These are phyloP conservation scores for Epichloe sp. DNA, from an alignment of 2,329 filamentous ascomycete species.

Conservation along the genomic window DNA sequence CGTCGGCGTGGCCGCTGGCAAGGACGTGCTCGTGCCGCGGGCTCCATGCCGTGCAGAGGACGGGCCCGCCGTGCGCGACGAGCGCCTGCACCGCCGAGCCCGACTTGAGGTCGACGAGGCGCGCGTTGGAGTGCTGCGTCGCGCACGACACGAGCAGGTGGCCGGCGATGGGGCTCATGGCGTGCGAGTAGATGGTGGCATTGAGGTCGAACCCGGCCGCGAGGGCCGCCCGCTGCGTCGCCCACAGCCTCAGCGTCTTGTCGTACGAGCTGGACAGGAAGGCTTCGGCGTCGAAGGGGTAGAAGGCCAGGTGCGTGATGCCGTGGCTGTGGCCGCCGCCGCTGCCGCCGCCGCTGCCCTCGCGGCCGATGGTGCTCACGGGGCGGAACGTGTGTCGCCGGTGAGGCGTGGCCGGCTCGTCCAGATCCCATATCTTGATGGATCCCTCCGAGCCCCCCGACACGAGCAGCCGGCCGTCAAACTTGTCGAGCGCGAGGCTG, in stretches of 20 bases:
- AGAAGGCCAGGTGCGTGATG: conserved; percentile 65
- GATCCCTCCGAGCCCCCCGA: conserved; percentile 84
- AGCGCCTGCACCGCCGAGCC: conserved; percentile 60
- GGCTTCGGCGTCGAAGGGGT: conserved; percentile 61
- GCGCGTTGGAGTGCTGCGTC: conserved; percentile 72
- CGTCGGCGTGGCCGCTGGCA: conserved; percentile 74
- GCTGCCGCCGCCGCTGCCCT: conserved; percentile 14
- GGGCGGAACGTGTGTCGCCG: conserved; percentile 39
- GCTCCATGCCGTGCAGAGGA: conserved; percentile 67
- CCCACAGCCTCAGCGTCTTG: conserved; percentile 63
- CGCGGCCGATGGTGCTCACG: conserved; percentile 35
- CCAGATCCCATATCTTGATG: conserved; percentile 78
- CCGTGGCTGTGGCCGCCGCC: conserved; percentile 45
- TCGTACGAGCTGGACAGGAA: conserved; percentile 72
- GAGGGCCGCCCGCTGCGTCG: conserved; percentile 45
- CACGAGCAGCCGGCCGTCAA: conserved; percentile 63
- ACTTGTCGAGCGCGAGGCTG: conserved; percentile 65
- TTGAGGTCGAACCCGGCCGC: conserved; percentile 57
- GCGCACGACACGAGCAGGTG: conserved; percentile 77
- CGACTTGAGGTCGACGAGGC: conserved; percentile 75
- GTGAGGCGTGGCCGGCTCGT: conserved; percentile 37
- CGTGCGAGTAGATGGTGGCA: conserved; percentile 62
- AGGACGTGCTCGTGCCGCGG: conserved; percentile 68
- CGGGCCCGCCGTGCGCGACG: conserved; percentile 52
- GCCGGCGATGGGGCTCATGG: conserved; percentile 58